Evolutionary conservation across 768 basidiomycete genomes (phyloP).

Genomic region (Peribolospora baueri): DNA sequence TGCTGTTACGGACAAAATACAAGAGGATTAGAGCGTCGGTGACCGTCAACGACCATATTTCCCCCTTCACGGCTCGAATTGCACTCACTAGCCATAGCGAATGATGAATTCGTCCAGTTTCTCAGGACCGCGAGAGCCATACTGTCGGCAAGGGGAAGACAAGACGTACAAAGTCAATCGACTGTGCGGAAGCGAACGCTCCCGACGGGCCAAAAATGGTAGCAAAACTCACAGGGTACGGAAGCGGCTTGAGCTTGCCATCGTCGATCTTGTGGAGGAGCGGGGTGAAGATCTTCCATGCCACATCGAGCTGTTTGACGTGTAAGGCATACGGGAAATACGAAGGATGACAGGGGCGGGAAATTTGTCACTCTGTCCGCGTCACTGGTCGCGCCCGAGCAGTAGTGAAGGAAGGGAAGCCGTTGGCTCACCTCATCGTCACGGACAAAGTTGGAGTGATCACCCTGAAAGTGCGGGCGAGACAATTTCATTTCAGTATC

Average conservation of each 20-base stretch:
- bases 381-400: too few species aligned
- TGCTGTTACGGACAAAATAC: neutral
- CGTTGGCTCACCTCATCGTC: conserved; percentile 39
- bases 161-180: neutral
- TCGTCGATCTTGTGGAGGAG: conserved; percentile 10
- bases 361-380: too few species aligned
- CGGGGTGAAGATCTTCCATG: conserved; percentile 96
- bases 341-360: too few species aligned
- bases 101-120: conserved; percentile 49
- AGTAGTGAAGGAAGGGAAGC: too few species aligned
- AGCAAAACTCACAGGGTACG: neutral
- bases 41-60: neutral
- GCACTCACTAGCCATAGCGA: conserved; percentile 38
- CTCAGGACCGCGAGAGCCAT: conserved; percentile 86
- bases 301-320: conserved; percentile 40
- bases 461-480: conserved; percentile 26
- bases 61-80: conserved; percentile 16
- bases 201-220: neutral
- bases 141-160: conserved; percentile 26
- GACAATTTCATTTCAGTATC: too few species aligned
- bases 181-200: neutral
- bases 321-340: too few species aligned
- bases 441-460: conserved; percentile 96
- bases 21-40: neutral
- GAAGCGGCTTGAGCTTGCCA: neutral